phyloP scores from a whole-genome alignment of 2,329 filamentous ascomycete species.

The Leptographium flavum region DNA sequence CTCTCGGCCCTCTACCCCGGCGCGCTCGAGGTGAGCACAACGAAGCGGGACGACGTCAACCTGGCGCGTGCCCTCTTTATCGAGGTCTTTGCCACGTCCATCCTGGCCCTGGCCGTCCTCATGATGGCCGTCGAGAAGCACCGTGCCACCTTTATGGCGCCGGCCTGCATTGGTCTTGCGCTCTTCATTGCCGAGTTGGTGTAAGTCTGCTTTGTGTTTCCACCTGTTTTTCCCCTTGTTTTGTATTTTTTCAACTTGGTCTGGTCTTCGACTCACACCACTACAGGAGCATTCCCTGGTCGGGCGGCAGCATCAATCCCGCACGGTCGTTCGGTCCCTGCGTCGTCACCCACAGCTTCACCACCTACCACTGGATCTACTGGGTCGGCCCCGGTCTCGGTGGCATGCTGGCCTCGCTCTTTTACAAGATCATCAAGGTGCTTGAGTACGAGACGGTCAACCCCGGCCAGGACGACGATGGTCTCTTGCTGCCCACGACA shows the following conservation, averaged over 20 bases:
- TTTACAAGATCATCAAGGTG: conserved; percentile 35
- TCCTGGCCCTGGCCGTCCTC: conserved; percentile 50
- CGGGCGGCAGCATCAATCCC: conserved; percentile 34
- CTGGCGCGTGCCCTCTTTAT: conserved; percentile 48
- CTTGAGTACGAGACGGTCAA: conserved; percentile 38
- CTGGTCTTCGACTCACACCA: too few species aligned
- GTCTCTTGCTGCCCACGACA: background rate
- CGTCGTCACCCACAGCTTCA: conserved; percentile 25
- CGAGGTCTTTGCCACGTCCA: conserved; percentile 50
- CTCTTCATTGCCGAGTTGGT: conserved; percentile 46
- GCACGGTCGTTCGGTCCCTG: conserved; percentile 35
- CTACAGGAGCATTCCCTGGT: conserved; percentile 26
- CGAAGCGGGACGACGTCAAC: conserved; percentile 34
- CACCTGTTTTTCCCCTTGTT: background rate
- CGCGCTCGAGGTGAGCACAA: conserved; percentile 37
- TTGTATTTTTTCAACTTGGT: background rate
- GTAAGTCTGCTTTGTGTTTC: conserved; percentile 8
- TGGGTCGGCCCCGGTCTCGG: conserved; percentile 39
- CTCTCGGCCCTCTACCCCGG: conserved; percentile 44
- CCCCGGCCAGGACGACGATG: conserved; percentile 28
- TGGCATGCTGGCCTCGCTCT: conserved; percentile 28
- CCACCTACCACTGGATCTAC: conserved; percentile 38
- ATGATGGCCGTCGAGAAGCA: conserved; percentile 64
- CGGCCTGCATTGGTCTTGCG: conserved; percentile 56
- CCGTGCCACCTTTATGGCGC: conserved; percentile 55